Percentiles rank a stretch among this genome's conserved stretches.
Evolutionary conservation across 768 basidiomycete species (phyloP).

Genomic region (Tylopilus plumbeoviolaceoides): DNA sequence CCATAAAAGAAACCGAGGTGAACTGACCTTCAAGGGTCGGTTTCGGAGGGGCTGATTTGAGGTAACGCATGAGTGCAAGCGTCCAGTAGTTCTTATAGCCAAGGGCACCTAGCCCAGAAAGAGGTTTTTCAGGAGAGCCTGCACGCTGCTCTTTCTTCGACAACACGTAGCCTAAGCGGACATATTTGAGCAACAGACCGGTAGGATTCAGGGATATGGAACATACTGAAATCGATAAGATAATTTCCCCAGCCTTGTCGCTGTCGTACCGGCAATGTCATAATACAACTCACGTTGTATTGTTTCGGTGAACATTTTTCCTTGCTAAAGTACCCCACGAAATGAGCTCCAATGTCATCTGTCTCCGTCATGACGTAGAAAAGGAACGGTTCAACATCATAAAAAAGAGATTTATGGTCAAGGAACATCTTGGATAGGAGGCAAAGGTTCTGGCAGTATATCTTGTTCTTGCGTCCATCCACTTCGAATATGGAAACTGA

Average conservation of each 20-base stretch:
- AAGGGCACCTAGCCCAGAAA: constrained; percentile 87
- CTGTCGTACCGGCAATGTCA: constrained; percentile 95
- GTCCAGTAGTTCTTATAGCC: constrained; percentile 98
- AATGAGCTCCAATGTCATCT: constrained; percentile 86
- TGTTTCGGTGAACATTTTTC: constrained; percentile 96
- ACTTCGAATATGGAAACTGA: constrained; percentile 92
- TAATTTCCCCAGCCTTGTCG: constrained; percentile 95
- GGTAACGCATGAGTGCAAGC: constrained; percentile 77
- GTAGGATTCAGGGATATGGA: constrained; percentile 5
- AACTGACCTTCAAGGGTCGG: constrained; percentile 71
- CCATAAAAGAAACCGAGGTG: constrained; percentile 4
- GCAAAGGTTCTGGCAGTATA: constrained; percentile 98
- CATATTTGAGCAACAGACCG: constrained; percentile 1
- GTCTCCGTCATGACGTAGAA: constrained; percentile 97
- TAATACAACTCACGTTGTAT: constrained; percentile 98
- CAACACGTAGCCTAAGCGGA: constrained; percentile 75
- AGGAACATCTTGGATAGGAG: constrained; percentile 98
- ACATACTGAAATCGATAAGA: constrained; percentile 92
- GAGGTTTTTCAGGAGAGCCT: constrained; percentile 94
- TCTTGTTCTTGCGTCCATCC: constrained; percentile 98
- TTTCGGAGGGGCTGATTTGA: constrained; percentile 54
- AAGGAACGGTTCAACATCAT: constrained; percentile 98
- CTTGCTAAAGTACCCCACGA: constrained; percentile 98
- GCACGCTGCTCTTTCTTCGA: constrained; percentile 90
- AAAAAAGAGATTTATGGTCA: constrained; percentile 97